A percentile compares a stretch with the other conserved stretches of the same genome.
Conservation (phyloP, 2,329 filamentous ascomycete species). For the Pseudonectria foliicola region DNA sequence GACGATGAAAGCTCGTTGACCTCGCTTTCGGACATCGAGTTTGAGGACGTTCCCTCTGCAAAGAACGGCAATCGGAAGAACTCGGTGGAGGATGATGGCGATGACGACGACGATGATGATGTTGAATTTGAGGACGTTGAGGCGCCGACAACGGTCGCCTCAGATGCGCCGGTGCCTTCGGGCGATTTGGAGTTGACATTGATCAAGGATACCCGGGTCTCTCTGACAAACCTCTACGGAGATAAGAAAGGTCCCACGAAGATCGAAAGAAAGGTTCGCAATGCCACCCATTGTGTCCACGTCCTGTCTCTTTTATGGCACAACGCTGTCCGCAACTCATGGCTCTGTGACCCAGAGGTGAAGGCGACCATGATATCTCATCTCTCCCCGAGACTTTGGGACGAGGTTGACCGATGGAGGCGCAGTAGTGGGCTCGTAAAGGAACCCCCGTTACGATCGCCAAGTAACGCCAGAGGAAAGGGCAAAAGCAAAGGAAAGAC, state of each 20-base stretch:
- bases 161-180: slow-evolving; percentile 43
- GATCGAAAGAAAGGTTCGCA: slow-evolving; percentile 69
- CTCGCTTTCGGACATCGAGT: slow-evolving; percentile 51
- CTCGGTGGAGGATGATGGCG: slow-evolving; percentile 27
- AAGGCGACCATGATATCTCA: slow-evolving; percentile 72
- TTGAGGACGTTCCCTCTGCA: slow-evolving; percentile 36
- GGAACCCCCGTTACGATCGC: slow-evolving; percentile 22
- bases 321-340: slow-evolving; percentile 77
- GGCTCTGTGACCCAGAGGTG: slow-evolving; percentile 70
- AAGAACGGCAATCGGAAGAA: slow-evolving; percentile 34
- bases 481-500: slow-evolving; percentile 33
- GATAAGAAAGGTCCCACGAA: slow-evolving; percentile 81
- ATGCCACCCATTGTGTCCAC: slow-evolving; percentile 79
- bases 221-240: slow-evolving; percentile 52
- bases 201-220: slow-evolving; percentile 49
- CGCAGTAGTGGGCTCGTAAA: slow-evolving; percentile 57
- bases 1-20: slow-evolving; percentile 39
- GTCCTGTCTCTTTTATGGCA: slow-evolving; percentile 85
- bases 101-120: slow-evolving; percentile 39
- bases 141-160: slow-evolving; percentile 47
- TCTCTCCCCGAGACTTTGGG: slow-evolving; percentile 58
- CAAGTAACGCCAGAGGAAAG: slow-evolving; percentile 23
- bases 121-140: slow-evolving; percentile 58
- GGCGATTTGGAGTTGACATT: slow-evolving; percentile 72
- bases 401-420: slow-evolving; percentile 68